A percentile compares a stretch with the other conserved stretches of the same genome.
These are phyloP conservation scores for Helminthosporium solani DNA, from an alignment of 2,329 filamentous ascomycete species.

Conservation along the genomic window DNA sequence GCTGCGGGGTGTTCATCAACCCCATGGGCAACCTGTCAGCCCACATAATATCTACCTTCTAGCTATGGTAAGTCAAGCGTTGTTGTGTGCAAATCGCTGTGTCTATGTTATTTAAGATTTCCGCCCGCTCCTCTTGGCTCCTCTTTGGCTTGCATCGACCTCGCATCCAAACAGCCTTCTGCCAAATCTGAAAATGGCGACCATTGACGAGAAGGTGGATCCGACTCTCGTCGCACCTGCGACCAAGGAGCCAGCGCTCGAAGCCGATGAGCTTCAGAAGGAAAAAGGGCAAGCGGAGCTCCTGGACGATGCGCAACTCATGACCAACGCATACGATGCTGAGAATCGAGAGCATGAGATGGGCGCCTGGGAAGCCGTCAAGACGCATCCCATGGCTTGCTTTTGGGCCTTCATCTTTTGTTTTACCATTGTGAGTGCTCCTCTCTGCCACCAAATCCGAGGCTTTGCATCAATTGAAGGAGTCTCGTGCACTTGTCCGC, in stretches of 20 bases:
- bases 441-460: neutral
- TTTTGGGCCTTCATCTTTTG: constrained; percentile 59
- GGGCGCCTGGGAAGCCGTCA: constrained; percentile 51
- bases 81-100: no score
- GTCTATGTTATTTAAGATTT: neutral
- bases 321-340: constrained; percentile 52
- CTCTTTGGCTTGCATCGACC: constrained; percentile 2
- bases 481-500: neutral
- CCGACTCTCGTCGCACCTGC: constrained; percentile 2
- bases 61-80: neutral
- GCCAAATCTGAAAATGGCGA: neutral
- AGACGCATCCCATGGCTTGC: constrained; percentile 53
- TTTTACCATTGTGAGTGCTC: constrained; percentile 51
- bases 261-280: constrained; percentile 8
- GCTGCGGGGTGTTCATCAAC: neutral
- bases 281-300: constrained; percentile 18
- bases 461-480: neutral
- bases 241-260: constrained; percentile 2
- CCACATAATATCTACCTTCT: neutral
- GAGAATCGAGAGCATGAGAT: constrained; percentile 57
- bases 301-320: constrained; percentile 21
- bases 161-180: neutral
- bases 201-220: constrained; percentile 1
- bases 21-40: neutral
- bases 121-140: constrained; percentile 2